A percentile compares a stretch with the other conserved stretches of the same genome.
Evolutionary conservation across 2,329 filamentous ascomycete species (phyloP).

Genomic region (Proliferodiscus dingleyae): DNA sequence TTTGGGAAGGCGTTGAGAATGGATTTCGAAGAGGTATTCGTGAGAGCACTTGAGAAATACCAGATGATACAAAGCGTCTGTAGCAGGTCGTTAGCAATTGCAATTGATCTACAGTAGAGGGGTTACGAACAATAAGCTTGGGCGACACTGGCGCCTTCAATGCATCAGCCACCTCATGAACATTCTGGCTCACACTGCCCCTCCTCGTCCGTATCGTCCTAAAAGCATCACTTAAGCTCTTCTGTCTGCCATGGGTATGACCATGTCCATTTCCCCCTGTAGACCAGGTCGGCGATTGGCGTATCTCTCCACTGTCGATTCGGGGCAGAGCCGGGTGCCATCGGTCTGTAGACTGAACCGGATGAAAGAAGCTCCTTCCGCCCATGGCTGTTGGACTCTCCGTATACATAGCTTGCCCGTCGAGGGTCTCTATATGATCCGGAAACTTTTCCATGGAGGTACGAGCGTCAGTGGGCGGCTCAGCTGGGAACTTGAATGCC

Average conservation of each 20-base stretch:
- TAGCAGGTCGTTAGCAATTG: conserved; percentile 28
- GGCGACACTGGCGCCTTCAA: conserved; percentile 86
- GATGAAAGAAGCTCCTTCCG: conserved; percentile 25
- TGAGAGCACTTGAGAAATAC: conserved; percentile 93
- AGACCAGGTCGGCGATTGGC: conserved; percentile 23
- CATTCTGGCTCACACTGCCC: conserved; percentile 86
- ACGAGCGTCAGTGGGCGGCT: conserved; percentile 20
- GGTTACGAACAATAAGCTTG: conserved; percentile 68
- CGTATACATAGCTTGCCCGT: conserved; percentile 16
- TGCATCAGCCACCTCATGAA: conserved; percentile 87
- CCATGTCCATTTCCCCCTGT: conserved; percentile 33
- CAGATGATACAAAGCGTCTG: conserved; percentile 82
- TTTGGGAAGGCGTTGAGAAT: conserved; percentile 89
- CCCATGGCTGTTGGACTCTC: conserved; percentile 17
- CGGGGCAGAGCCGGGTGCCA: conserved; percentile 50
- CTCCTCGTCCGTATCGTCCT: conserved; percentile 74
- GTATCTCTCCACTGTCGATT: conserved; percentile 40
- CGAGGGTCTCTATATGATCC: conserved; percentile 43
- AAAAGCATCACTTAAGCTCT: conserved; percentile 86
- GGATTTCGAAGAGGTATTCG: conserved; percentile 96
- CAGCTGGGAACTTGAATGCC: conserved; percentile 28
- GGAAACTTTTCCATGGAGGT: conserved; percentile 53
- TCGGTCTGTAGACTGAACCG: conserved; percentile 40
- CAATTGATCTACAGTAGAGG: conserved; percentile 1
- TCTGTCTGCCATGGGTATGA: conserved; percentile 71